Conservation (phyloP, 140 eudicot genomes). For the Ambrosia hybrid region DNA sequence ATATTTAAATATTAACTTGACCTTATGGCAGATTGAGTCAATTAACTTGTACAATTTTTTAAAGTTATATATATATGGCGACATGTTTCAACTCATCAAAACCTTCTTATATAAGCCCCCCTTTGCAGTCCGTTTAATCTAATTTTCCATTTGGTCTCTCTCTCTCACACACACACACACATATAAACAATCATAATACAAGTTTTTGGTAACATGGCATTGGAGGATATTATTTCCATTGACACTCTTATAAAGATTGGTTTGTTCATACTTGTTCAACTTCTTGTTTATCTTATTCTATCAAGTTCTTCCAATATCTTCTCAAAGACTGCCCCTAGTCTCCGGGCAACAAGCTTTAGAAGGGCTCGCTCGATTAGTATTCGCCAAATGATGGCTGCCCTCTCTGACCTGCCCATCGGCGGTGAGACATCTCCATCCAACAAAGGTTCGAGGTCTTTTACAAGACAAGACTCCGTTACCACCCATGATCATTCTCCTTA, state of each 20-base stretch:
- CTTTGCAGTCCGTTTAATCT: slow-evolving; percentile 9
- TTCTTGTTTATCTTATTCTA: slow-evolving; percentile 58
- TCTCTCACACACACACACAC: not conserved
- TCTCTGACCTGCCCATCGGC: slow-evolving; percentile 59
- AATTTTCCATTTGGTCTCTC: slow-evolving; percentile 4
- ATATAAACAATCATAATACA: not conserved
- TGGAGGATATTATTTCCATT: slow-evolving; percentile 34
- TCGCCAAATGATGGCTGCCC: slow-evolving; percentile 57
- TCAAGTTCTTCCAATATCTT: slow-evolving; percentile 63
- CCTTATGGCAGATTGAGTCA: slow-evolving; percentile 16
- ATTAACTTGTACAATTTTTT: slow-evolving; percentile 22
- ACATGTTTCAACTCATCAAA: slow-evolving; percentile 26
- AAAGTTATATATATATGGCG: slow-evolving; percentile 16
- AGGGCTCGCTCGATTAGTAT: slow-evolving; percentile 50
- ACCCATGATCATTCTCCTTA: slow-evolving; percentile 25
- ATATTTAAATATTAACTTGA: not conserved
- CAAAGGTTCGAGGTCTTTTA: slow-evolving; percentile 17
- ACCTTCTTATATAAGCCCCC: slow-evolving; percentile 32
- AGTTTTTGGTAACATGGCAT: slow-evolving; percentile 34
- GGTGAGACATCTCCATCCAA: slow-evolving; percentile 56
- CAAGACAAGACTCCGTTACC: slow-evolving; percentile 28
- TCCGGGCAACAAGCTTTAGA: slow-evolving; percentile 55
- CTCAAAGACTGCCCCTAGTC: slow-evolving; percentile 50
- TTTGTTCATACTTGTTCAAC: slow-evolving; percentile 61
- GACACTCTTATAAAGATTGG: slow-evolving; percentile 49